These are phyloP conservation scores for Candida smagusa DNA, from an alignment of 1,139 yeast genomes.

Conservation along the genomic window DNA sequence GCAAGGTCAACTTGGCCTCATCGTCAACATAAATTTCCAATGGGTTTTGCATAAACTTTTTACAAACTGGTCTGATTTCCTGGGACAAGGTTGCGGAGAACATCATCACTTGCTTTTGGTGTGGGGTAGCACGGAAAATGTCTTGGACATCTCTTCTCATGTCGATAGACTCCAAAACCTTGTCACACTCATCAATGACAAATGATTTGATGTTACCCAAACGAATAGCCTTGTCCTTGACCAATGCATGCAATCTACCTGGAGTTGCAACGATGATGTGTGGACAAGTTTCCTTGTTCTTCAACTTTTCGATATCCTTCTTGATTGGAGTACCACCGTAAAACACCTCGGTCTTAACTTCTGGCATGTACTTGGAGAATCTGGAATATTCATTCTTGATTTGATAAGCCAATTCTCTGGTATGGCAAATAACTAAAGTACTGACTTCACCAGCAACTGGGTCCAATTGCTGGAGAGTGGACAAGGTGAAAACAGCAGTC, in stretches of 20 bases:
- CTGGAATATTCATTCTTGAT: conserved; percentile 96
- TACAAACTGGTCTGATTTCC: conserved; percentile 95
- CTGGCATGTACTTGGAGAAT: conserved; percentile 98
- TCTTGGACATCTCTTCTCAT: conserved; percentile 99
- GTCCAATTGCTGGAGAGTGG: conserved; percentile 94
- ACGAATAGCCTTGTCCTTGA: conserved; percentile 85
- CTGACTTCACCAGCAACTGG: conserved; percentile 97
- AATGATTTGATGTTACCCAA: conserved; percentile 89
- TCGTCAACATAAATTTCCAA: conserved; percentile 96
- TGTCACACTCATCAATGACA: conserved; percentile 98
- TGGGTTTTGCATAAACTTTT: conserved; percentile 97
- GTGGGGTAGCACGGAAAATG: conserved; percentile 95
- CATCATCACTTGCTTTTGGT: conserved; percentile 99
- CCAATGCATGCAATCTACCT: conserved; percentile 93
- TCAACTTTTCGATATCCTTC: conserved; percentile 83
- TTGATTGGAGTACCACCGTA: conserved; percentile 93
- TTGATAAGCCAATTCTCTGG: conserved; percentile 98
- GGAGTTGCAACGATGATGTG: conserved; percentile 98
- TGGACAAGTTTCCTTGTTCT: conserved; percentile 92
- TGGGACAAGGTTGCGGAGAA: conserved; percentile 93
- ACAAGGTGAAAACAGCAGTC: conserved; percentile 95
- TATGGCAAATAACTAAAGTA: conserved; percentile 92
- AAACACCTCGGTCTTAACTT: conserved; percentile 93
- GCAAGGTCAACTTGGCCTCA: conserved; percentile 94
- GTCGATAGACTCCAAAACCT: conserved; percentile 85